phyloP scores from a whole-genome alignment of 2,329 filamentous ascomycete species.

The Thermomyces lanuginosus region DNA sequence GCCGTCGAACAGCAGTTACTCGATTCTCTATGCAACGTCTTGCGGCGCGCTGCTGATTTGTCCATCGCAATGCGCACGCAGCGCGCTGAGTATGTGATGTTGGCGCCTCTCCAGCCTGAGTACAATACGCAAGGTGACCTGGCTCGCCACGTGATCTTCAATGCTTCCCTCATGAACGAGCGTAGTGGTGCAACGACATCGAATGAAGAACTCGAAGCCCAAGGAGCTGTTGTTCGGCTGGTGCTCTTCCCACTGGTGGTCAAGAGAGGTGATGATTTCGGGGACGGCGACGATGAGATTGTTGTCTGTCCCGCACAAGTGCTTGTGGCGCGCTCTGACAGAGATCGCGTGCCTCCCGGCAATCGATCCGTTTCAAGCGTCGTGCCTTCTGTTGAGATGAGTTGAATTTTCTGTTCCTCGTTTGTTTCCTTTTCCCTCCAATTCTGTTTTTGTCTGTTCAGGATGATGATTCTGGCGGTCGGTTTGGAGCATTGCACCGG shows the following conservation, averaged over 20 bases:
- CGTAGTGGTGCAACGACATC: slow-evolving; percentile 53
- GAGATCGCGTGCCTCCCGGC: slow-evolving; percentile 23
- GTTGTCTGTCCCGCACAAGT: slow-evolving; percentile 94
- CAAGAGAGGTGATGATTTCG: slow-evolving; percentile 81
- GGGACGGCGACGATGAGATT: slow-evolving; percentile 80
- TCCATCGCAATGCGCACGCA: slow-evolving; percentile 96
- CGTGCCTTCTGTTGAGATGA: slow-evolving; percentile 28
- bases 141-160: slow-evolving; percentile 74
- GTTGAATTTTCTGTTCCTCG: slow-evolving; percentile 2
- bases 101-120: slow-evolving; percentile 83
- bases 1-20: slow-evolving; percentile 67
- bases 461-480: too few relatives aligned
- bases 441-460: slow-evolving; percentile 1
- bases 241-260: slow-evolving; percentile 94
- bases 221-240: slow-evolving; percentile 65
- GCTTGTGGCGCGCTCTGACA: slow-evolving; percentile 47
- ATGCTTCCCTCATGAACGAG: slow-evolving; percentile 88
- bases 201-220: slow-evolving; percentile 66
- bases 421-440: slow-evolving; percentile 3
- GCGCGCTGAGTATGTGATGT: slow-evolving; percentile 95
- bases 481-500: too few relatives aligned
- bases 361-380: slow-evolving; percentile 30
- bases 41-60: slow-evolving; percentile 74
- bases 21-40: slow-evolving; percentile 69
- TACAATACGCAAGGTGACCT: slow-evolving; percentile 90